These are phyloP conservation scores for Xylariaceae sp. DNA, from an alignment of 2,329 filamentous ascomycete genomes.

Conservation along the genomic window DNA sequence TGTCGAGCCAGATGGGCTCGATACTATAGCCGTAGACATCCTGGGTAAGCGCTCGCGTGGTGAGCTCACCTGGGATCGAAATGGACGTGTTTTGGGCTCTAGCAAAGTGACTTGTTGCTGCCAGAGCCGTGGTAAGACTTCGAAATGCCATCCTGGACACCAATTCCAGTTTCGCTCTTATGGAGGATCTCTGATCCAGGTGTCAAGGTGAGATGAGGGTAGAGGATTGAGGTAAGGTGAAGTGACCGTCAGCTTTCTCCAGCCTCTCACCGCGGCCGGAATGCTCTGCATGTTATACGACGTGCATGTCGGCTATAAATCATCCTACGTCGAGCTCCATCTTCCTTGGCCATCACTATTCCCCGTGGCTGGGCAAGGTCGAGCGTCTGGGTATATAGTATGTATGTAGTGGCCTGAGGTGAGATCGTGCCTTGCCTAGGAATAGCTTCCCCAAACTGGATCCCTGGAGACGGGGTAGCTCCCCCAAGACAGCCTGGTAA, in stretches of 20 bases:
- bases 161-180: too few relatives aligned
- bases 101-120: conserved; percentile 5
- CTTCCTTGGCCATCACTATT: too few relatives aligned
- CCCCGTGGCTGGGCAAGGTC: too few relatives aligned
- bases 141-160: too few relatives aligned
- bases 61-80: conserved; percentile 19
- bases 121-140: conserved; percentile 3
- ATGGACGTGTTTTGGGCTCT: conserved; percentile 10
- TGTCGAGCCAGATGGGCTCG: conserved; percentile 30
- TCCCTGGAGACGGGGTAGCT: too few relatives aligned
- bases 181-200: too few relatives aligned
- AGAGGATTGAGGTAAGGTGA: not conserved
- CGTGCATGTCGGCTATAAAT: not conserved
- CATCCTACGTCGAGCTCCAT: not conserved
- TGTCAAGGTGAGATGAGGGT: not conserved
- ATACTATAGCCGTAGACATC: conserved; percentile 31
- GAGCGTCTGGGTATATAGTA: too few relatives aligned
- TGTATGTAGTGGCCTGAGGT: too few relatives aligned
- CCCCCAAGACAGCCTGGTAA: not conserved
- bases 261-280: too few relatives aligned
- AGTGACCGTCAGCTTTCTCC: not conserved
- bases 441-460: too few relatives aligned
- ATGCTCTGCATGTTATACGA: not conserved
- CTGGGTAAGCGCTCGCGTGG: conserved; percentile 20
- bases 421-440: too few relatives aligned